Evolutionary conservation across 345 rosid genomes (phyloP).

Genomic region (Boechera divaricarpa): DNA sequence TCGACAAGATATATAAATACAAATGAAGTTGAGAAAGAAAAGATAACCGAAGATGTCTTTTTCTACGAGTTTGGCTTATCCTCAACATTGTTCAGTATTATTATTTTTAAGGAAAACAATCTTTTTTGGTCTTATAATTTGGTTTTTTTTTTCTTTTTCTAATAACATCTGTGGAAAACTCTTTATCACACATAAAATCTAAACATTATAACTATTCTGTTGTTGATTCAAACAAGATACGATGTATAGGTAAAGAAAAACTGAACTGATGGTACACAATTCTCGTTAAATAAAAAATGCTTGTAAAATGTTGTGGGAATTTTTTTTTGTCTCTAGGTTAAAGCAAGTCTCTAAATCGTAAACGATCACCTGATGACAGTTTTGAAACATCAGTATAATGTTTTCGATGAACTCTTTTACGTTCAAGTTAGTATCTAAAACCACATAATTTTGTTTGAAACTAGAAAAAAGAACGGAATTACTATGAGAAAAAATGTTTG

Average conservation of each 20-base stretch:
- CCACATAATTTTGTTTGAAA: no score
- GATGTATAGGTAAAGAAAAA: background rate
- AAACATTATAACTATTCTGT: background rate
- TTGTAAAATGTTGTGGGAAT: no score
- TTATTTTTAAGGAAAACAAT: background rate
- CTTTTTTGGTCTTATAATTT: background rate
- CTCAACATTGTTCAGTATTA: slow-evolving; percentile 8
- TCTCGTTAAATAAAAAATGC: no score
- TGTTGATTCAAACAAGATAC: background rate
- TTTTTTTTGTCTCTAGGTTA: no score
- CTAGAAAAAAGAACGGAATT: no score
- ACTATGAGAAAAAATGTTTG: no score
- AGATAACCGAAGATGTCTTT: slow-evolving; percentile 37
- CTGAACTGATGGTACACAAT: no score
- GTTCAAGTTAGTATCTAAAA: no score
- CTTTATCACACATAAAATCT: background rate
- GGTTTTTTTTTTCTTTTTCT: background rate
- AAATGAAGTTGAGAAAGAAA: slow-evolving; percentile 20
- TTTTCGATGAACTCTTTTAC: no score
- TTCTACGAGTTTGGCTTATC: slow-evolving; percentile 34
- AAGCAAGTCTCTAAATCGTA: no score
- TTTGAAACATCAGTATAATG: no score
- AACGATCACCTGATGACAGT: no score
- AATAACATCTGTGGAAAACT: background rate
- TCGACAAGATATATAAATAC: slow-evolving; percentile 20